A percentile compares a stretch with the other conserved stretches of the same genome.
Evolutionary conservation across 2,329 filamentous ascomycete species (phyloP).

Genomic region (Stemphylium lycopersici): DNA sequence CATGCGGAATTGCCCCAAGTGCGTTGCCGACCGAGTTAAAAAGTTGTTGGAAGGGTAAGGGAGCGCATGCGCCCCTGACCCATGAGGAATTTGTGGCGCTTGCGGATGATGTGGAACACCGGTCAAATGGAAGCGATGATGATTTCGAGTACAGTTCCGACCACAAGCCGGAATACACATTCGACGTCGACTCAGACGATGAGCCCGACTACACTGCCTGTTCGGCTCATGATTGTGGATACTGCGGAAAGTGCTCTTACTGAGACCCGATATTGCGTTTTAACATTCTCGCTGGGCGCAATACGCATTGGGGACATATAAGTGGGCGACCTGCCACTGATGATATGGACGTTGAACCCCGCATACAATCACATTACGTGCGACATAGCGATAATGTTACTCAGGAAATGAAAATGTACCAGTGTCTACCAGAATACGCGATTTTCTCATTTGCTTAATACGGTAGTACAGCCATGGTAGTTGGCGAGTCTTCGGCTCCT

Average conservation of each 20-base stretch:
- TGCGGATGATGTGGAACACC: too few species aligned
- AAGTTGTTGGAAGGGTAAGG: conserved; percentile 12
- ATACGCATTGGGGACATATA: too few species aligned
- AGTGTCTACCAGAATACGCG: too few species aligned
- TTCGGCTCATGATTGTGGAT: conserved; percentile 44
- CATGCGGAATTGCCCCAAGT: conserved; percentile 30
- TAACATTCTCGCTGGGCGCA: neutral
- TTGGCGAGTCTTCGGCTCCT: too few species aligned
- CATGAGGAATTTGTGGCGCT: neutral
- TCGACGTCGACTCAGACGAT: conserved; percentile 4
- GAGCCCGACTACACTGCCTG: conserved; percentile 48
- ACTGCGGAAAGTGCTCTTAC: conserved; percentile 47
- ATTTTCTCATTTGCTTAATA: too few species aligned
- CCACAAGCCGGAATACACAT: neutral
- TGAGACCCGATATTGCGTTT: neutral
- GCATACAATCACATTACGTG: too few species aligned
- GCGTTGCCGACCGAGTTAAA: conserved; percentile 26
- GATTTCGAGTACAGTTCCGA: neutral
- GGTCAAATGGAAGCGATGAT: neutral
- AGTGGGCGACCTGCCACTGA: too few species aligned
- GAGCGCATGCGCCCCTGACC: neutral
- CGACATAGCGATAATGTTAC: too few species aligned
- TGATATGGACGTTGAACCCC: too few species aligned
- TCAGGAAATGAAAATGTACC: too few species aligned
- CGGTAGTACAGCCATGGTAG: too few species aligned